These are phyloP conservation scores for Cryptococcus sp. DNA, from an alignment of 1,284 basidiomycete species.

Conservation along the genomic window DNA sequence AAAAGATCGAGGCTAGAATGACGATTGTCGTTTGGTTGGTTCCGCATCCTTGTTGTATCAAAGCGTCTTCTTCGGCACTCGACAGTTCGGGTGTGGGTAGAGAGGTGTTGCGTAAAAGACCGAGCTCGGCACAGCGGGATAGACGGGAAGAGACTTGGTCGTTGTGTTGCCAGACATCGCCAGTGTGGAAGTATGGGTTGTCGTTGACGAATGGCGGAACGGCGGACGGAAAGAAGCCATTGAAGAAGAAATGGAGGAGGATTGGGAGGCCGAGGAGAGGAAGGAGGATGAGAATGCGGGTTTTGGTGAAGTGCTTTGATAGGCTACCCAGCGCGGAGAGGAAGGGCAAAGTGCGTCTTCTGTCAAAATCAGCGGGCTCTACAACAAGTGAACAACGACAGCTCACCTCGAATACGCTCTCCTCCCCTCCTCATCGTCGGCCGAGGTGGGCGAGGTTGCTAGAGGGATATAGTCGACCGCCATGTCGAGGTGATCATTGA, in stretches of 20 bases:
- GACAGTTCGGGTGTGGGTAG: constrained; percentile 8
- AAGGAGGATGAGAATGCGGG: neutral
- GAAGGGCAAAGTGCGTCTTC: neutral
- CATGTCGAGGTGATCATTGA: constrained; percentile 7
- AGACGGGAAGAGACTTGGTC: constrained; percentile 16
- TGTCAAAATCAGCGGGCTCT: too few relatives aligned
- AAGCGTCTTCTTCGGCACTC: constrained; percentile 17
- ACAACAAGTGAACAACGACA: too few relatives aligned
- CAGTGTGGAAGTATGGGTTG: constrained; percentile 28
- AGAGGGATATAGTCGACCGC: constrained; percentile 13
- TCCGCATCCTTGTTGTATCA: constrained; percentile 25
- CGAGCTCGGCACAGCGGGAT: constrained; percentile 20
- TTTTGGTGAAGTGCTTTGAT: neutral
- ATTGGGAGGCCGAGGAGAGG: neutral
- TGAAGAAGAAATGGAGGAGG: neutral
- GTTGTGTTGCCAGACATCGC: constrained; percentile 31
- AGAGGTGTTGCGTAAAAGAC: constrained; percentile 27
- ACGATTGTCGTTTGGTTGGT: constrained; percentile 35
- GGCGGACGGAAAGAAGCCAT: neutral
- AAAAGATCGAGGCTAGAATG: constrained; percentile 30
- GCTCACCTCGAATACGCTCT: neutral
- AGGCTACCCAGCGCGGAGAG: neutral
- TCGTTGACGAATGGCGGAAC: neutral
- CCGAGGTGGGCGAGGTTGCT: constrained; percentile 11
- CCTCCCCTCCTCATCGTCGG: neutral